Conservation (phyloP, 768 basidiomycete genomes). For the Tylopilus intermedius region DNA sequence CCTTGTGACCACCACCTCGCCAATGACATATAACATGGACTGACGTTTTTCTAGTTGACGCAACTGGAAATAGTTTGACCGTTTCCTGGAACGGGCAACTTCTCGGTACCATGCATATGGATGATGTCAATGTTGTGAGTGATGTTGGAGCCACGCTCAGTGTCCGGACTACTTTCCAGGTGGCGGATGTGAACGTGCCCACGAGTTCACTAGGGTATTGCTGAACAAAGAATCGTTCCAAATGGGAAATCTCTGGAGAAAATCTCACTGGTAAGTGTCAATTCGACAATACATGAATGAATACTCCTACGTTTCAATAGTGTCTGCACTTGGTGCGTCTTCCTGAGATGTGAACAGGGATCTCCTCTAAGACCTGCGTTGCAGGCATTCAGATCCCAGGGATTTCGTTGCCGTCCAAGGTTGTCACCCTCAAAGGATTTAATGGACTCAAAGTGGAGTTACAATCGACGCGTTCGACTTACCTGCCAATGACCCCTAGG, state of each 20-base stretch:
- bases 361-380: neutral
- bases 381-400: constrained; percentile 48
- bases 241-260: constrained; percentile 61
- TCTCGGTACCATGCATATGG: constrained; percentile 59
- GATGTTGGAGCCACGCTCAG: constrained; percentile 61
- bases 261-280: constrained; percentile 50
- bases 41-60: constrained; percentile 46
- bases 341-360: neutral
- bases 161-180: constrained; percentile 49
- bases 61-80: constrained; percentile 51
- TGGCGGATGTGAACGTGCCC: constrained; percentile 52
- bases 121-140: constrained; percentile 51
- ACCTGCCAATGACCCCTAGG: constrained; percentile 66
- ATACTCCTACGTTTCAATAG: constrained; percentile 30
- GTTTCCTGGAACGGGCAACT: constrained; percentile 55
- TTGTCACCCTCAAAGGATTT: constrained; percentile 63
- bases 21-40: neutral
- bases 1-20: constrained; percentile 47
- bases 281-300: neutral
- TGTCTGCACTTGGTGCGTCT: constrained; percentile 50
- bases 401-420: constrained; percentile 51
- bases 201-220: constrained; percentile 59
- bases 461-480: constrained; percentile 64
- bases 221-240: constrained; percentile 62
- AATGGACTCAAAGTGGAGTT: constrained; percentile 62